A percentile compares a stretch with the other conserved stretches of the same genome.
These are phyloP conservation scores for Saccharomycopsis vini DNA, from an alignment of 805 yeast genomes.

Conservation along the genomic window DNA sequence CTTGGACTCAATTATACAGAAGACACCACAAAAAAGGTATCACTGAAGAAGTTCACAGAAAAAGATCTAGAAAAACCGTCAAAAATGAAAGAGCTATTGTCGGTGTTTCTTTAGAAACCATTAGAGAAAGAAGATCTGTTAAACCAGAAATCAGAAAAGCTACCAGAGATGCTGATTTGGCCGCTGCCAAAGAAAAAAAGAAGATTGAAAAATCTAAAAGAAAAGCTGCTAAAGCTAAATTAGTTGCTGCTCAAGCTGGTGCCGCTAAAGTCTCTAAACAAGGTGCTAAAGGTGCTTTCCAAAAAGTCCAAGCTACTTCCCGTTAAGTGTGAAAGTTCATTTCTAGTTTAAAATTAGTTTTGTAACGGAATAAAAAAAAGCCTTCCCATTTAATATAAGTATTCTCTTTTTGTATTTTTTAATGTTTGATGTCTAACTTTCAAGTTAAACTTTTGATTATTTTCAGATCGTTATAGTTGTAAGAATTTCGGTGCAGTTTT, in stretches of 20 bases:
- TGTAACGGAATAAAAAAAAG: not conserved
- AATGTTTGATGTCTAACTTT: no score
- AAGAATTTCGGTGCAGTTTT: no score
- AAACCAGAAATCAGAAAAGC: constrained; percentile 77
- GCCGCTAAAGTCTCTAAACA: constrained; percentile 83
- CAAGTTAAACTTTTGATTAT: no score
- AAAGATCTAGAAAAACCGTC: constrained; percentile 94
- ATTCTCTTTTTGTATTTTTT: no score
- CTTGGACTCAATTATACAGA: constrained; percentile 99
- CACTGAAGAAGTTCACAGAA: constrained; percentile 96
- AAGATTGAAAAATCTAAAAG: constrained; percentile 89
- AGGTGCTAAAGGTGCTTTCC: constrained; percentile 97
- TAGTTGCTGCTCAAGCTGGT: constrained; percentile 53
- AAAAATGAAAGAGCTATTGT: constrained; percentile 99
- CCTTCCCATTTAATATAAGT: not conserved
- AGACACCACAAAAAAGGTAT: constrained; percentile 99
- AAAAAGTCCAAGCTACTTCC: constrained; percentile 92
- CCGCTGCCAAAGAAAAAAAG: constrained; percentile 79
- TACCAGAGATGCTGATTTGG: constrained; percentile 60
- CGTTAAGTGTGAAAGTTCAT: constrained; percentile 78
- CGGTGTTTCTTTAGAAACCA: constrained; percentile 97
- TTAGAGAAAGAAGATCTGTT: constrained; percentile 93
- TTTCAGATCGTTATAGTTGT: no score
- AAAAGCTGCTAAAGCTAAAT: constrained; percentile 86
- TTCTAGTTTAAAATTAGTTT: no score